A percentile compares a stretch with the other conserved stretches of the same genome.
These are phyloP conservation scores for Acanthamoeba lenticulata DNA, from an alignment of 208 protist species.

Conservation along the genomic window DNA sequence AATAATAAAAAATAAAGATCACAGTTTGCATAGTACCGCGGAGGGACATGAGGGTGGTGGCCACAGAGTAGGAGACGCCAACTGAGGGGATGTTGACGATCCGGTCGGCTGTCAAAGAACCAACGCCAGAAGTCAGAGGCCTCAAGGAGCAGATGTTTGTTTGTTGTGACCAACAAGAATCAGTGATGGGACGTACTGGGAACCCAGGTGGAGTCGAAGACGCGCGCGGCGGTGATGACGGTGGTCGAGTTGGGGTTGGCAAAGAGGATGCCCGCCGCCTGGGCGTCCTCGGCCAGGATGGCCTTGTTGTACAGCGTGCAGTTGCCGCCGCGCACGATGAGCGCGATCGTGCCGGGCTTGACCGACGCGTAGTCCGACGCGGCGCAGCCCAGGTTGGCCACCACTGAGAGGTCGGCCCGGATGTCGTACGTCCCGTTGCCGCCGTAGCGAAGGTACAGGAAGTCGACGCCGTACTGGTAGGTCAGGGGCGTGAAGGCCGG, in stretches of 20 bases:
- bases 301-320: conserved; percentile 27
- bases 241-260: not conserved
- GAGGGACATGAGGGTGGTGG: not conserved
- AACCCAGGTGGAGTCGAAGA: conserved; percentile 11
- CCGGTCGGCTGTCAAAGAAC: not conserved
- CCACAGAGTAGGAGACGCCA: not conserved
- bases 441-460: not conserved
- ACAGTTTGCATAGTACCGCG: not conserved
- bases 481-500: not conserved
- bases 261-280: not conserved
- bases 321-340: conserved; percentile 25
- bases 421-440: conserved; percentile 35
- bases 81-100: not conserved
- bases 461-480: conserved; percentile 22
- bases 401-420: not conserved
- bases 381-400: conserved; percentile 18
- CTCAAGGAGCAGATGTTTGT: too few relatives aligned
- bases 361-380: not conserved
- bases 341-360: not conserved
- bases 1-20: too few relatives aligned
- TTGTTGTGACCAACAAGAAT: too few relatives aligned
- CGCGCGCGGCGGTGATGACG: not conserved
- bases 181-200: not conserved
- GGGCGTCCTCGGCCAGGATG: not conserved
- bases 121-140: not conserved